Evolutionary conservation across 148 eudicot species (phyloP).

Genomic region (Nepenthes gracilis): DNA sequence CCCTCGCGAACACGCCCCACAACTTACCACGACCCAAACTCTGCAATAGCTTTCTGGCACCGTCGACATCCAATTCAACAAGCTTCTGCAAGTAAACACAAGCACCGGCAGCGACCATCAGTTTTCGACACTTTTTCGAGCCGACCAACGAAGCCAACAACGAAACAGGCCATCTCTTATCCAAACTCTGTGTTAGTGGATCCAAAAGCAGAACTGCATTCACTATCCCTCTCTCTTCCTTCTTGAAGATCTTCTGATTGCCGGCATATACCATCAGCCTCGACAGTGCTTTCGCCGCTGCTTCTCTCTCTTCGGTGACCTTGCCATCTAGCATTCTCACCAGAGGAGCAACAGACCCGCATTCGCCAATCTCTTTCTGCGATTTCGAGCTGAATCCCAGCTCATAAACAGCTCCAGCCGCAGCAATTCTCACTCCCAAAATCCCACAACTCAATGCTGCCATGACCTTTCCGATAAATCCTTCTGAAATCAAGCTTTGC

Average conservation of each 20-base stretch:
- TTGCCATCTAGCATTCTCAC: conserved; percentile 73
- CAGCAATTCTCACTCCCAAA: conserved; percentile 52
- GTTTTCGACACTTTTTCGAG: conserved; percentile 64
- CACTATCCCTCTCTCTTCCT: conserved; percentile 67
- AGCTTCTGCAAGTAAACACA: conserved; percentile 51
- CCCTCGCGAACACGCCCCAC: conserved; percentile 76
- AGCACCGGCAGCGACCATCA: conserved; percentile 62
- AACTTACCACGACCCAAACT: conserved; percentile 51
- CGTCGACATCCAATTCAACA: conserved; percentile 60
- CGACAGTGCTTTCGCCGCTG: conserved; percentile 57
- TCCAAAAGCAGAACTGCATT: conserved; percentile 56
- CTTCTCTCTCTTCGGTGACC: conserved; percentile 62
- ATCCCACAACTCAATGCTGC: conserved; percentile 52
- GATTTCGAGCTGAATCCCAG: conserved; percentile 44
- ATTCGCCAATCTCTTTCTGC: conserved; percentile 65
- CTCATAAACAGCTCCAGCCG: conserved; percentile 51
- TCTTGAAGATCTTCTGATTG: conserved; percentile 48
- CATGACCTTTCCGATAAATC: conserved; percentile 33
- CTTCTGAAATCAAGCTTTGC: conserved; percentile 38
- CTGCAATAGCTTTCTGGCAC: conserved; percentile 70
- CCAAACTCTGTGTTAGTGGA: conserved; percentile 34
- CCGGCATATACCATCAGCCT: conserved; percentile 33
- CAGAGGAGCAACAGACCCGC: conserved; percentile 49
- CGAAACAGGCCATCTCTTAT: conserved; percentile 56
- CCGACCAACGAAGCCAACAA: conserved; percentile 31